Base-by-base conservation (phyloP, 164 flowering plant genomes). In the Piper betle region DNA sequence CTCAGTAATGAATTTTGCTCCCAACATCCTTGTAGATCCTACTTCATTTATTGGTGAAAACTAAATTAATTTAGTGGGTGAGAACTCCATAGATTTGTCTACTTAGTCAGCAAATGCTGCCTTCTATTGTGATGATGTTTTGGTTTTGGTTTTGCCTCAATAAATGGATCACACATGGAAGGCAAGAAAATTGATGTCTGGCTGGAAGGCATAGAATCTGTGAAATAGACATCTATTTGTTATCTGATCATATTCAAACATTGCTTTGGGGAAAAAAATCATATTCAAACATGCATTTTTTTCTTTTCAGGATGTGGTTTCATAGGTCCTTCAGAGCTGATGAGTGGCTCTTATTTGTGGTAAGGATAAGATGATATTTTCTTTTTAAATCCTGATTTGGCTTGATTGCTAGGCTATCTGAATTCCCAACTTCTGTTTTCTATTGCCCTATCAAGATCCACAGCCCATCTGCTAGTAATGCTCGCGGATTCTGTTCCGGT, bases 311-410 rank as follows among this genome's bases (percentile, higher is more conserved):
- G 82, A 82, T 93, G 87, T 90, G 99, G 97, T 93, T 93, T 67
- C 99, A 93, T 68, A 74, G 87, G 71, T 68, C 86, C 57, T 53
- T 86, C 5, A 85, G 80, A 78, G 97, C 99, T 67, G 96, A 93
- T 71, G 97, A 93, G 40, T 93, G 99, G 99, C 18, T 90, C 58
- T 70, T 93, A 58, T 90, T 64, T 71, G 91, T 75, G 76, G 99
- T 78, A 73, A 79, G 83, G 6, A 46, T 42, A 46, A 10, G 9
- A 15, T 46, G 15, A 6, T 10, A 5, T 5, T 6, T 46, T 46
- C 50, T 10, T 46, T 15, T 5, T 2, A 0, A n/a, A 2, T 46
- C 15, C 11, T 2, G 12, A 10, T 46, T 46, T 46, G 50, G 15
- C 15, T 12, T 46, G 50, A 46, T 46, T 46, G 50, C 74, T 5